A percentile compares a stretch with the other conserved stretches of the same genome.
Conservation (phyloP, 129 eudicot genomes). For the Flaveria brownii region DNA sequence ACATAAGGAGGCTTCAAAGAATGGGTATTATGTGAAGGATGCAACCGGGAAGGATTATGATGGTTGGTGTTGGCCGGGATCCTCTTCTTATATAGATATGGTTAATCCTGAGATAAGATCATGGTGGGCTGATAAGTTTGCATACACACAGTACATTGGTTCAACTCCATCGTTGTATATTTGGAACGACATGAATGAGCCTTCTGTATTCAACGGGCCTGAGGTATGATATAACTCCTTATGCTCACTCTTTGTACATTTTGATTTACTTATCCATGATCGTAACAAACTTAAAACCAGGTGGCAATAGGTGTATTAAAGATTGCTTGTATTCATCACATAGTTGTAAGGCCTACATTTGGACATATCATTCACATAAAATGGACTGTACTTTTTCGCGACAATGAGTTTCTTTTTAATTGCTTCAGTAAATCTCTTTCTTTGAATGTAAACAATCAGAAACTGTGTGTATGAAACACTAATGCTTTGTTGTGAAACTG, state of each 20-base stretch:
- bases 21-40: constrained; percentile 90
- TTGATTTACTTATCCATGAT: background rate
- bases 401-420: background rate
- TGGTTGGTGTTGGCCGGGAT: constrained; percentile 99
- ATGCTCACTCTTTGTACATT: background rate
- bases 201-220: constrained; percentile 95
- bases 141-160: constrained; percentile 58
- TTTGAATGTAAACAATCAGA: background rate
- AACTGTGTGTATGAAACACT: too few species aligned
- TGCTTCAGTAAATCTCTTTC: background rate
- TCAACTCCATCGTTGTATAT: constrained; percentile 93
- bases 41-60: constrained; percentile 84
- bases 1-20: constrained; percentile 86
- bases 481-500: background rate
- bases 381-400: background rate
- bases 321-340: background rate
- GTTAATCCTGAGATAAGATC: constrained; percentile 91
- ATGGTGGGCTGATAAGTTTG: constrained; percentile 98
- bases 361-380: background rate
- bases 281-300: background rate
- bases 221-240: constrained; percentile 56
- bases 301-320: background rate
- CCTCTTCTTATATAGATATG: constrained; percentile 90
- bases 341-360: background rate
- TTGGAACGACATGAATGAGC: constrained; percentile 99